A percentile compares a stretch with the other conserved stretches of the same genome.
Conservation (phyloP, 164 flowering plant genomes). For the Litsea cubeba region DNA sequence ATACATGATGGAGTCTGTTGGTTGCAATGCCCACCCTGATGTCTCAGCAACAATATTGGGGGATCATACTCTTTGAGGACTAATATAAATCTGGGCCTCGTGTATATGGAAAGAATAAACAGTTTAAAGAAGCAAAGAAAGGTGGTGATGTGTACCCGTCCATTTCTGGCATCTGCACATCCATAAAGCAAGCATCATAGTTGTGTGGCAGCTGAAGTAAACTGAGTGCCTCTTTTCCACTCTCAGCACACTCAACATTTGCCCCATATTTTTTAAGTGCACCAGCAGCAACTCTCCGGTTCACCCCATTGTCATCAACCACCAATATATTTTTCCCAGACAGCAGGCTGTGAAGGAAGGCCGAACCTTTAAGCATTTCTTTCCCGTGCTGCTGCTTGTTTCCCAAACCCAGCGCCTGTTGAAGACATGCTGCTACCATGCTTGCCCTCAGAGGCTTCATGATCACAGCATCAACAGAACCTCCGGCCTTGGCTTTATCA, state of each 20-base stretch:
- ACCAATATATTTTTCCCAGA: conserved; percentile 79
- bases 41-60: not conserved
- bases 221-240: conserved; percentile 69
- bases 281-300: conserved; percentile 88
- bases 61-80: not conserved
- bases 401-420: conserved; percentile 62
- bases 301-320: conserved; percentile 85
- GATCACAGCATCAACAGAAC: conserved; percentile 69
- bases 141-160: conserved; percentile 64
- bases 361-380: conserved; percentile 35
- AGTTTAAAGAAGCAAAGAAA: not conserved
- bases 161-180: conserved; percentile 99
- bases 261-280: conserved; percentile 91
- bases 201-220: conserved; percentile 67
- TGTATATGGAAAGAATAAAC: not conserved
- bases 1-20: too few relatives aligned
- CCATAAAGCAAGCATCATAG: conserved; percentile 98
- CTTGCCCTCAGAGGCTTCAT: conserved; percentile 89
- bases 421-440: conserved; percentile 83
- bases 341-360: conserved; percentile 47
- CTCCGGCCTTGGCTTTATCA: conserved; percentile 62
- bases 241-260: conserved; percentile 71
- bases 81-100: not conserved
- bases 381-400: conserved; percentile 45
- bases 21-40: too few relatives aligned